Evolutionary conservation across 2,329 filamentous ascomycete genomes (phyloP), one percentile per base, ranked within the genome.

Genomic region (Penicillium sp.): DNA sequence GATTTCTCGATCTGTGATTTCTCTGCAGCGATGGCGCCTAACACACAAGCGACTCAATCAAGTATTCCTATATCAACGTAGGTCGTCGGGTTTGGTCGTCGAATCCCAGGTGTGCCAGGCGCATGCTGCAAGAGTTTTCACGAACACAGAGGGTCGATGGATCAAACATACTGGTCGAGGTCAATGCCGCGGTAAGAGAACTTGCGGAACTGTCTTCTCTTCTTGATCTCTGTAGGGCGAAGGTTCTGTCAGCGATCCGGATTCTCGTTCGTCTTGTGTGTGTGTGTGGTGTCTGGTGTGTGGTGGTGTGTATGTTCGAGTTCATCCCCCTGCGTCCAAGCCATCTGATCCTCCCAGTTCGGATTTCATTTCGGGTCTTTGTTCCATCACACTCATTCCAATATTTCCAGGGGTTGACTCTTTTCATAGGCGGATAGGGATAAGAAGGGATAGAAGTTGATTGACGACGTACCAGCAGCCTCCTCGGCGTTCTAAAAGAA

Each of bases 171-270:
- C 94, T 97, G 92, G 83, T 99, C 95, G 83, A 99, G 93, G 84
- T 99, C 95, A 84, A 99, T 92, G 81, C 95, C 95, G 82, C 95
- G 92, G 92, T 97, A 99, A 76, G 93, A 95, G 83, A 98, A 99
- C 91, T 98, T 99, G 87, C 93, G 91, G 91, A 98, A 97, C 77
- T 93, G 86, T 94, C 95, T 96, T 88, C 91, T 96, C 89, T 92
- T 96, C 93, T 98, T 99, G 85, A 99, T 86, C 91, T 97, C 95
- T 89, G 79, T 79, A 68, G 58, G 67, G 63, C 67, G 70, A 71
- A 65, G 59, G 40, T 60, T 62, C 60, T 70, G 74, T 78, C 75
- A 78, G 75, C 68, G 71, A 50, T 55, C 60, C 64, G 57, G 54
- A 50, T 59, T 65, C 58, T 66, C 51, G 51, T 59, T 63, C 57